Evolutionary conservation across 306 rosid species (phyloP).

Genomic region (Astragalus glycyphyllos): DNA sequence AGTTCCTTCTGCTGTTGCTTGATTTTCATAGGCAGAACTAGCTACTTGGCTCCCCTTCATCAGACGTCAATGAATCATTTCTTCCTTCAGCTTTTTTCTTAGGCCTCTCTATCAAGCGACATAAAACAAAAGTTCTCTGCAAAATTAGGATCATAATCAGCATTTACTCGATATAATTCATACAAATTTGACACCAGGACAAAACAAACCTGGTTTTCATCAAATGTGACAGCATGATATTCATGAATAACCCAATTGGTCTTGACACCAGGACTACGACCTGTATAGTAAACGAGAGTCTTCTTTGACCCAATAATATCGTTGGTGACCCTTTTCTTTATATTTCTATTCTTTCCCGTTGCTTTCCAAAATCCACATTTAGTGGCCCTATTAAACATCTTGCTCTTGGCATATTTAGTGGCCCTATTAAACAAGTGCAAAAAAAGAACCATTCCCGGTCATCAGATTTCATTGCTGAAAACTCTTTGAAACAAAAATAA

Average conservation of each 20-base stretch:
- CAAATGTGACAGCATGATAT: conserved; percentile 43
- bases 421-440: conserved; percentile 35
- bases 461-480: conserved; percentile 44
- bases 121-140: conserved; percentile 58
- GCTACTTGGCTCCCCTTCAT: conserved; percentile 48
- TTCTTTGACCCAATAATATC: conserved; percentile 62
- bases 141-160: conserved; percentile 33
- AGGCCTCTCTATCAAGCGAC: conserved; percentile 52
- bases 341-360: conserved; percentile 53
- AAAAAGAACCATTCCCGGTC: conserved; percentile 72
- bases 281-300: conserved; percentile 60
- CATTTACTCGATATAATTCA: background rate
- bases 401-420: conserved; percentile 48
- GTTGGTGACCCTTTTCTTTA: conserved; percentile 41
- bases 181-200: conserved; percentile 1
- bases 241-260: conserved; percentile 78
- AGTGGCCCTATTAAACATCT: conserved; percentile 52
- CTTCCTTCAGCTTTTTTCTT: conserved; percentile 39
- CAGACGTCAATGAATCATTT: background rate
- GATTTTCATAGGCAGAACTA: conserved; percentile 34
- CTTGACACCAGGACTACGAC: conserved; percentile 37
- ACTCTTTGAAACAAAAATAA: too few species aligned
- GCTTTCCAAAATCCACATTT: conserved; percentile 67
- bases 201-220: conserved; percentile 48
- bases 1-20: background rate